phyloP scores from a whole-genome alignment of 805 yeast genomes.

The Barnettozyma vustinii region DNA sequence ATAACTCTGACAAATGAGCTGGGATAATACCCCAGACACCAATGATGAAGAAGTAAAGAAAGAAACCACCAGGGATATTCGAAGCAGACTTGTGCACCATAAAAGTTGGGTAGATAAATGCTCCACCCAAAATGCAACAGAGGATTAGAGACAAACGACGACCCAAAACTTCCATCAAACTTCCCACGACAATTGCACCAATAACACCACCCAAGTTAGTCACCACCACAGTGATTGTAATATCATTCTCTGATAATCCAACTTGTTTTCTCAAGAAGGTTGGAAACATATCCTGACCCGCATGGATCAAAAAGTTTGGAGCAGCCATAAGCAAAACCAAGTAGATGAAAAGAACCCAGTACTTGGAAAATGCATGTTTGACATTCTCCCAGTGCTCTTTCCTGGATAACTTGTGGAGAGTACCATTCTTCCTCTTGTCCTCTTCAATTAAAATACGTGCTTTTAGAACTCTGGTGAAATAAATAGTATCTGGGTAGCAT shows the following conservation, averaged over 20 bases:
- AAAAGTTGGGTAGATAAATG: constrained; percentile 58
- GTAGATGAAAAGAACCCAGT: constrained; percentile 61
- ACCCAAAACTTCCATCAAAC: constrained; percentile 51
- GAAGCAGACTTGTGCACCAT: constrained; percentile 32
- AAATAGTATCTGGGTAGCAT: constrained; percentile 53
- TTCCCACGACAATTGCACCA: constrained; percentile 59
- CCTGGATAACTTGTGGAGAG: constrained; percentile 23
- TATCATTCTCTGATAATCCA: constrained; percentile 37
- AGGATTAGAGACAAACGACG: constrained; percentile 52
- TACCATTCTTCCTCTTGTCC: constrained; percentile 25
- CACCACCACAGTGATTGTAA: constrained; percentile 56
- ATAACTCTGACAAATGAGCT: constrained; percentile 57
- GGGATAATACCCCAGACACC: constrained; percentile 77
- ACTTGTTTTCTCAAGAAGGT: constrained; percentile 55
- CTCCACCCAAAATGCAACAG: constrained; percentile 53
- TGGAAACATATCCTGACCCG: constrained; percentile 70
- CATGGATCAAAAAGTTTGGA: constrained; percentile 67
- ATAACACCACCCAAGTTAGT: constrained; percentile 62
- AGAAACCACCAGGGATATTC: constrained; percentile 56
- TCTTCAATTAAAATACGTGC: constrained; percentile 23
- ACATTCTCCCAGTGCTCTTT: constrained; percentile 23
- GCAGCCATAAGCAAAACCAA: constrained; percentile 62
- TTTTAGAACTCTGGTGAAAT: constrained; percentile 33
- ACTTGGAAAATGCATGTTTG: constrained; percentile 34
- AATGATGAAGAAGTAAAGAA: constrained; percentile 58